A percentile compares a stretch with the other conserved stretches of the same genome.
These are phyloP conservation scores for Dioscorea dumetorum DNA, from an alignment of 106 monocot genomes.

Conservation along the genomic window DNA sequence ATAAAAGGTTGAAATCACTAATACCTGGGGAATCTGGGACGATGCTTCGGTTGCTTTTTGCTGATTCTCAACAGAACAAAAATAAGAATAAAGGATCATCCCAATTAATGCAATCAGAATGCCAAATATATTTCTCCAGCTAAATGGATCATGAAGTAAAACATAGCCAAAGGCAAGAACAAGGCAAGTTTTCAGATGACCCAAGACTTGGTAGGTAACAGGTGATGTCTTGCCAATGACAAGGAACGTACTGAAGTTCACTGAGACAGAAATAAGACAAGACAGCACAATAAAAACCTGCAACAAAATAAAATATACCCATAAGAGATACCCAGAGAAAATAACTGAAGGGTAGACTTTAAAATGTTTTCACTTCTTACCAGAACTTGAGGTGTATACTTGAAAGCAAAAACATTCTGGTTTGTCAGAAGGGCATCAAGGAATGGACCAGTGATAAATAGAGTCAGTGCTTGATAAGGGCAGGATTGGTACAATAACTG, in stretches of 20 bases:
- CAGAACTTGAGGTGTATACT: slow-evolving; percentile 82
- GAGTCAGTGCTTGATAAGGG: slow-evolving; percentile 87
- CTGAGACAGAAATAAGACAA: slow-evolving; percentile 84
- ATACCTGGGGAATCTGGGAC: slow-evolving; percentile 45
- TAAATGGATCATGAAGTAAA: slow-evolving; percentile 83
- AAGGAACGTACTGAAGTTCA: slow-evolving; percentile 94
- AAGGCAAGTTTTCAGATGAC: slow-evolving; percentile 90
- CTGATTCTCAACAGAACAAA: slow-evolving; percentile 58
- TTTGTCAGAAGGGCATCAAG: slow-evolving; percentile 84
- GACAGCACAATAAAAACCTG: slow-evolving; percentile 81
- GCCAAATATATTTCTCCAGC: slow-evolving; percentile 84
- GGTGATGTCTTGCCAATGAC: slow-evolving; percentile 96
- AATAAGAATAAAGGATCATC: slow-evolving; percentile 83
- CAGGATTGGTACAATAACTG: slow-evolving; percentile 91
- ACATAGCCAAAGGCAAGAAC: slow-evolving; percentile 86
- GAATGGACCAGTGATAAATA: slow-evolving; percentile 79
- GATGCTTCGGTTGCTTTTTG: slow-evolving; percentile 63
- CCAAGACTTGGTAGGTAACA: slow-evolving; percentile 91
- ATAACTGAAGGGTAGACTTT: background rate
- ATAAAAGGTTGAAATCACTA: background rate
- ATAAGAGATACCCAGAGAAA: background rate
- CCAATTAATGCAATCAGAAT: slow-evolving; percentile 72
- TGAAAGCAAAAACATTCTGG: slow-evolving; percentile 79
- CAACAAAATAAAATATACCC: slow-evolving; percentile 7
- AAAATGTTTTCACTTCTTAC: slow-evolving; percentile 22